Base-by-base conservation (phyloP, 2,329 filamentous ascomycete genomes). In the Penicillium hordei region DNA sequence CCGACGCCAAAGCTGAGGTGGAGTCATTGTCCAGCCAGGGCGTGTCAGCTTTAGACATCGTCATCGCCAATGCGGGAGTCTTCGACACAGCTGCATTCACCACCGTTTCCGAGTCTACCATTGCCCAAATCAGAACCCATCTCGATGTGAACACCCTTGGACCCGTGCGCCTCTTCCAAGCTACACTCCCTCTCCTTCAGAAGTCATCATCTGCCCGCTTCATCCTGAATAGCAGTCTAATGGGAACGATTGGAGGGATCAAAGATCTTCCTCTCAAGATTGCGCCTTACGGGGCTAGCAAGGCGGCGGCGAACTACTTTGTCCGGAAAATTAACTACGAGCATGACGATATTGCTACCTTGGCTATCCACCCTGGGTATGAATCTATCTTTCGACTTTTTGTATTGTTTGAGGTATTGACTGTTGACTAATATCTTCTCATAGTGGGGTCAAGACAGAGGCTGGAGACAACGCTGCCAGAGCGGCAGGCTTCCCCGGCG, bases 131-230 rank as follows among this genome's bases (percentile, higher is more conserved):
- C 9, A 17, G 39, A 38, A 10, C 34, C 1, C 46, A 49, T 15
- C 15, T 39, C 3, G 48, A 27, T 2, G 23, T 50, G 2, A 50
- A 38, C 23, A 50, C 48, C 29, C 13, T 50, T 15, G 48, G 48
- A 5, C 31, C 31, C 4, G 34, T 50, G 3, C 48, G 31, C 17
- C 34, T 43, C 15, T 52, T 52, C 29, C 50, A 52, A 15, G 50
- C 50, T 27, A 44, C 50, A 6, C 50, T 52, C 19, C 39, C 38
- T 27, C 39, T 52, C 3, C 39, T 52, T 17, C 27, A 52, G 29
- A 52, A 44, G 15, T 52, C 50, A 9, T 52, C 50, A 5, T 52
- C 39, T 27, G 39, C 50, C 36, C 50, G 50, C 13, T 44, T 52
- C 15, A 19, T 52, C 29, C 15, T 52, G 13, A 38, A 10, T 3